A percentile compares a stretch with the other conserved stretches of the same genome.
Evolutionary conservation across 2,329 filamentous ascomycete species (phyloP).

Genomic region (Fusarium pilosicola): DNA sequence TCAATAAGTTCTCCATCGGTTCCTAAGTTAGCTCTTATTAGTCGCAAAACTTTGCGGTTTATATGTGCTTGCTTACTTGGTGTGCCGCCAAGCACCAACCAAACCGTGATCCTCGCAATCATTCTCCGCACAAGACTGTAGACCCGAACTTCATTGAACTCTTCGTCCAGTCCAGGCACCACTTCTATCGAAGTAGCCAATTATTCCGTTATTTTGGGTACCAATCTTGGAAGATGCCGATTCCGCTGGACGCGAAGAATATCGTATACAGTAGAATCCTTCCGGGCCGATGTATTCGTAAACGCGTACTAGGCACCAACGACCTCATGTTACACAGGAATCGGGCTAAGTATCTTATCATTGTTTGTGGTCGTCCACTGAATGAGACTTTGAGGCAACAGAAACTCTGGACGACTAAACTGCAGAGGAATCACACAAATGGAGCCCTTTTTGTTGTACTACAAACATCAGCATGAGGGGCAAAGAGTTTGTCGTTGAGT

Average conservation of each 20-base stretch:
- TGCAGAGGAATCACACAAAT: not conserved
- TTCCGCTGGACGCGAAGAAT: not conserved
- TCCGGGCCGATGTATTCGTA: too few relatives aligned
- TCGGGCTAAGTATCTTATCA: not conserved
- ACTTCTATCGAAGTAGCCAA: too few relatives aligned
- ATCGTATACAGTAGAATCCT: not conserved
- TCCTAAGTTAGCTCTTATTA: not conserved
- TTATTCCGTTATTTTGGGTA: rapidly evolving
- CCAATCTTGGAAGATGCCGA: rapidly evolving
- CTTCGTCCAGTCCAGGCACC: too few relatives aligned
- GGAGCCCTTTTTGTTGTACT: not conserved
- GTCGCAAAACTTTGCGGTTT: not conserved
- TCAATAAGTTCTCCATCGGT: not conserved
- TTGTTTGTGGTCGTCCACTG: not conserved
- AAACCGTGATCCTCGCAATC: not conserved
- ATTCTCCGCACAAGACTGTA: not conserved
- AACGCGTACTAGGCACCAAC: too few relatives aligned
- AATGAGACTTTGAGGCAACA: not conserved
- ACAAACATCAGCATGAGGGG: not conserved
- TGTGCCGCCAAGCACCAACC: not conserved
- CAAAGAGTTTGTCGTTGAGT: rapidly evolving
- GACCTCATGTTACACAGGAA: not conserved
- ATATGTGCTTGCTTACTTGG: not conserved
- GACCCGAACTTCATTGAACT: not conserved
- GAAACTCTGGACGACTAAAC: not conserved